Evolutionary conservation across 805 yeast species (phyloP).

Genomic region (Yarrowia sp.): DNA sequence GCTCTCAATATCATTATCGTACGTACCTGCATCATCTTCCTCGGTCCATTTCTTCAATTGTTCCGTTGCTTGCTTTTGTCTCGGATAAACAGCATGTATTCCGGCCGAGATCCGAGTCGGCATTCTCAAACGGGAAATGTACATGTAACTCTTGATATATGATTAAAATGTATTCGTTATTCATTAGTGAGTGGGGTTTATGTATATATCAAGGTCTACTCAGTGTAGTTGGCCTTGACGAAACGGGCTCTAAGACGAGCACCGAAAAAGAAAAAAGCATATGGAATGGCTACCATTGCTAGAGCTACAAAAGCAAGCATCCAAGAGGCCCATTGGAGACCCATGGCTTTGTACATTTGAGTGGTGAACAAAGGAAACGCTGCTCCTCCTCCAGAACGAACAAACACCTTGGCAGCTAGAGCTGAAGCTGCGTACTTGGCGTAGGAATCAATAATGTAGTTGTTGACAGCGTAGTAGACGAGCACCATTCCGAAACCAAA

Average conservation of each 20-base stretch:
- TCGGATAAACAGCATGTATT: not conserved
- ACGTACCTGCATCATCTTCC: too few species aligned
- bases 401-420: slow-evolving; percentile 59
- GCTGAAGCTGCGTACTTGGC: slow-evolving; percentile 58
- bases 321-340: slow-evolving; percentile 54
- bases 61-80: not conserved
- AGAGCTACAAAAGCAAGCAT: slow-evolving; percentile 53
- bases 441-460: slow-evolving; percentile 76
- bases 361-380: slow-evolving; percentile 57
- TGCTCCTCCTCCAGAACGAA: slow-evolving; percentile 62
- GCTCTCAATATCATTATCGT: too few species aligned
- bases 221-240: slow-evolving; percentile 14
- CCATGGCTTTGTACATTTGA: slow-evolving; percentile 52
- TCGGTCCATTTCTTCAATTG: not conserved
- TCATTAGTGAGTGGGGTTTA: not conserved
- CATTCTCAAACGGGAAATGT: not conserved
- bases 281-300: slow-evolving; percentile 52
- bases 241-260: slow-evolving; percentile 39
- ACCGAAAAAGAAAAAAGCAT: slow-evolving; percentile 50
- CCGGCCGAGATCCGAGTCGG: slow-evolving; percentile 3
- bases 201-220: not conserved
- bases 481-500: slow-evolving; percentile 56
- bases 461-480: slow-evolving; percentile 69
- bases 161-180: not conserved
- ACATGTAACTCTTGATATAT: not conserved